These are phyloP conservation scores for Dioscorea zingiberensis DNA, from an alignment of 106 monocot genomes.

Conservation along the genomic window DNA sequence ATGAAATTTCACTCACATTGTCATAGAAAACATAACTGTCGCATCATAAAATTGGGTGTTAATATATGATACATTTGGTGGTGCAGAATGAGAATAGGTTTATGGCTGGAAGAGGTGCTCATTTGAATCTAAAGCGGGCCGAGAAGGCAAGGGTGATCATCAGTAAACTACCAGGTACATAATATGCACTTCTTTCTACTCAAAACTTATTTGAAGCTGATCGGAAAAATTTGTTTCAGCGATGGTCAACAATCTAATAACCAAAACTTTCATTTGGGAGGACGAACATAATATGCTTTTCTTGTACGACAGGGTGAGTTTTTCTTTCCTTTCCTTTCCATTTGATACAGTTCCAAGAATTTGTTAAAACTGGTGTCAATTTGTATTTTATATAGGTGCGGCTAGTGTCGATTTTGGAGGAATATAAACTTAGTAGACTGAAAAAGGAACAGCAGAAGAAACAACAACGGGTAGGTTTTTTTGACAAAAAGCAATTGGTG, in stretches of 20 bases:
- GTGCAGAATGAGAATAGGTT: conserved; percentile 75
- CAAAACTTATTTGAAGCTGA: not conserved
- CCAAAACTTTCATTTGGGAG: conserved; percentile 58
- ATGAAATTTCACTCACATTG: not conserved
- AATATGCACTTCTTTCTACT: not conserved
- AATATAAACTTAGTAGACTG: conserved; percentile 48
- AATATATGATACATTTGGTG: not conserved
- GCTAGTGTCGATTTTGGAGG: conserved; percentile 53
- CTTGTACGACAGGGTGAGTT: conserved; percentile 67
- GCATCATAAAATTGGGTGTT: too few species aligned
- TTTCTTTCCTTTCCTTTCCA: not conserved
- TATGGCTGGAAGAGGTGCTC: conserved; percentile 63
- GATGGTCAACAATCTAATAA: conserved; percentile 52
- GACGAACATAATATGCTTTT: conserved; percentile 52
- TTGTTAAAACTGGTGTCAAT: not conserved
- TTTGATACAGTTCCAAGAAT: too few species aligned
- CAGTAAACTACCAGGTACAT: conserved; percentile 55
- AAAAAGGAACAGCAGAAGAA: conserved; percentile 64
- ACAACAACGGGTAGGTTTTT: conserved; percentile 31
- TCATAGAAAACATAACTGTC: not conserved
- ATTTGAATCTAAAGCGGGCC: conserved; percentile 88
- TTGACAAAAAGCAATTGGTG: too few species aligned
- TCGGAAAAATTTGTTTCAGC: conserved; percentile 15
- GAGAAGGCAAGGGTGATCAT: conserved; percentile 82
- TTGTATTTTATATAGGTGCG: conserved; percentile 30